Base-by-base conservation (phyloP, 2,329 filamentous ascomycete genomes). In the Pyrenochaeta sp. region DNA sequence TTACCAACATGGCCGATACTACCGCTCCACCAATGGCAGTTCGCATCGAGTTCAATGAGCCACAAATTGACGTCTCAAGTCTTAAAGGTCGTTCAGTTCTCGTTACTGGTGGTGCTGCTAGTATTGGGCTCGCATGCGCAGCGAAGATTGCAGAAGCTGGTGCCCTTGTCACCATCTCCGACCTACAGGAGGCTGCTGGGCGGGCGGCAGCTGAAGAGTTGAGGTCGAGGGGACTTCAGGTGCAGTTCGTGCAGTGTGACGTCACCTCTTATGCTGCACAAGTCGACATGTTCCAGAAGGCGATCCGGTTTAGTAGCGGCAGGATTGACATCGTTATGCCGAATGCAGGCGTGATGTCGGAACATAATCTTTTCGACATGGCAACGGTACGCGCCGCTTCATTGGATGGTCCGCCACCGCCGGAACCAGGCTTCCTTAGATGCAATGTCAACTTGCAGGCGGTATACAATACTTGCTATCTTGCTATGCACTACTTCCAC, bases 311-410 rank as follows among this genome's bases (percentile, higher is more conserved):
- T 18, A 67, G 67, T 3, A 51, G 60, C 0, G 61, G 54, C 7
- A 67, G 49, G 10, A 42, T 76, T 21, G 73, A 77, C 37, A 44
- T 74, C 12, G 68, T 73, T 2, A 58, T 75, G 3, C 61, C 71
- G 3, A 63, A 60, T 18, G 73, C 74, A 2, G 74, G 72, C 27
- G 58, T 72, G 7, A 51, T 67, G 31, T 54, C 58, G 1, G 58
- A 69, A 29, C 47, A 57, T 31, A 67, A 63, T 14, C 47, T 72
- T 12, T 52, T 71, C 50, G 55, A 64, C 17, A 67, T 67, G 58
- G 55, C 55, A 12, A 50, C 61, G 17, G 27, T 37, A 1, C 41
- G 36, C 7, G 29, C 42, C 9, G 42, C 56, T 4, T 52, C 54
- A 3, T 39, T 65, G 7, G 54, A 66, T 17, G 43, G 41, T 5